Evolutionary conservation across 192 early-diverging fungal genomes (phyloP).

Genomic region (Coemansia umbellata): DNA sequence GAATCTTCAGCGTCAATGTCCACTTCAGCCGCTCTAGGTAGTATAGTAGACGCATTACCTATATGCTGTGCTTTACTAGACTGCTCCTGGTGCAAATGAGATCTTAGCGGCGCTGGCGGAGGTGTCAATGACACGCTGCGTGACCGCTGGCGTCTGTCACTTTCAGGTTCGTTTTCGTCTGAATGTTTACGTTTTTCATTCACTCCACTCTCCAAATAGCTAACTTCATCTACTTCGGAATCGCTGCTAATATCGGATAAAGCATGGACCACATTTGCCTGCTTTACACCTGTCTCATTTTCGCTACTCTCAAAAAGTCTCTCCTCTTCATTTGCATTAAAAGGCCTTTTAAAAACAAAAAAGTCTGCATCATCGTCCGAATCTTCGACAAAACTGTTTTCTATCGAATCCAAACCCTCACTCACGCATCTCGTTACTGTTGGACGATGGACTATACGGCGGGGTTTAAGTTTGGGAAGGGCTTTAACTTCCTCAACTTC

Average conservation of each 20-base stretch:
- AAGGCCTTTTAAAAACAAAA: conserved; percentile 4
- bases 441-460: conserved; percentile 7
- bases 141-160: conserved; percentile 15
- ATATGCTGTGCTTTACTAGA: too few relatives aligned
- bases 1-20: neutral
- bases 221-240: conserved; percentile 1
- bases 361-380: conserved; percentile 24
- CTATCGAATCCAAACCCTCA: neutral
- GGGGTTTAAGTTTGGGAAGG: conserved; percentile 1
- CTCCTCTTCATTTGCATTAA: neutral
- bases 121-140: conserved; percentile 53
- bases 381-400: neutral
- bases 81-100: neutral
- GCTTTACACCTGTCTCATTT: neutral
- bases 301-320: neutral
- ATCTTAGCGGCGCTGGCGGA: conserved; percentile 25
- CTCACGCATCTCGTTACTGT: neutral
- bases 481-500: conserved; percentile 20
- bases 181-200: conserved; percentile 4
- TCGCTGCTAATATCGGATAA: conserved; percentile 1
- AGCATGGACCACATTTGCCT: neutral
- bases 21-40: neutral
- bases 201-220: neutral
- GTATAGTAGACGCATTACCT: too few relatives aligned
- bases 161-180: neutral